Percentiles rank a stretch among this genome's conserved stretches.
These are phyloP conservation scores for Kalaharituber pfeilii DNA, from an alignment of 2,329 filamentous ascomycete genomes.

Conservation along the genomic window DNA sequence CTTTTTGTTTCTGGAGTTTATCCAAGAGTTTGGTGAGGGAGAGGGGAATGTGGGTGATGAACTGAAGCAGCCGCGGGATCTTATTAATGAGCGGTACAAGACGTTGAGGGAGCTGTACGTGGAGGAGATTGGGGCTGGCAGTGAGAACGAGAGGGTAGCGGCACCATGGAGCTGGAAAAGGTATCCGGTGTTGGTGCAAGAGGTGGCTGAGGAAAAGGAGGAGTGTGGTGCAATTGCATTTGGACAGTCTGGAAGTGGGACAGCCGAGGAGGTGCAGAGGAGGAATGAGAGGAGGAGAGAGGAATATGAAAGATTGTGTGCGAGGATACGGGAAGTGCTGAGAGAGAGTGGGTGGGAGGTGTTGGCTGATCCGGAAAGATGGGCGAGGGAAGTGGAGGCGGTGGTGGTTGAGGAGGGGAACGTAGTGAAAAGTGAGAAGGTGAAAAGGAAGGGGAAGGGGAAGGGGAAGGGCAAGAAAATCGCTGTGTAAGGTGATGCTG, in stretches of 20 bases:
- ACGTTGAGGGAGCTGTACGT: neutral
- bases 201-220: neutral
- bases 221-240: neutral
- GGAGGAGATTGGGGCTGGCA: neutral
- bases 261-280: neutral
- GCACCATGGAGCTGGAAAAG: neutral
- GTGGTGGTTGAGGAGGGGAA: neutral
- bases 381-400: neutral
- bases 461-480: neutral
- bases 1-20: neutral
- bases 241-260: neutral
- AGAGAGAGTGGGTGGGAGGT: neutral
- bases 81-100: too few relatives aligned
- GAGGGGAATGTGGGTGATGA: neutral
- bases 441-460: neutral
- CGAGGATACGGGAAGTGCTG: neutral
- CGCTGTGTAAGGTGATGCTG: too few relatives aligned
- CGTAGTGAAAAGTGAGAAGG: neutral
- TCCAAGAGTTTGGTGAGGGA: neutral
- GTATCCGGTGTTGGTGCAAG: neutral
- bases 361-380: neutral
- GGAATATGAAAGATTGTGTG: too few relatives aligned
- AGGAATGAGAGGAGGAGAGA: too few relatives aligned
- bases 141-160: neutral
- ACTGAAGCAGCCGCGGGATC: neutral